Evolutionary conservation across 805 yeast species (phyloP).

Genomic region (Danielozyma ontarioensis): DNA sequence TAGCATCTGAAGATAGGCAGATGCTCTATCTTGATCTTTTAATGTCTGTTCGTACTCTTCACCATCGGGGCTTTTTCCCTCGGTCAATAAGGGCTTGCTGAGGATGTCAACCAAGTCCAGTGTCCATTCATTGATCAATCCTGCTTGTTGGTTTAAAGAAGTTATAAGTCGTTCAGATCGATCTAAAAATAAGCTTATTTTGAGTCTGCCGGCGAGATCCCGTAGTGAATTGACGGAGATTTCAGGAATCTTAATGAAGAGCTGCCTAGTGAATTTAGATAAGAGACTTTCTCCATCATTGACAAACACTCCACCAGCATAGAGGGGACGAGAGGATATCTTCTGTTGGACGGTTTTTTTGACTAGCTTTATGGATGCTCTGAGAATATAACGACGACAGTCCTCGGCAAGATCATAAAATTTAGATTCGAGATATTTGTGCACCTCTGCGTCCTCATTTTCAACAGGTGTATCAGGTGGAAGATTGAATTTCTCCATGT

Average conservation of each 20-base stretch:
- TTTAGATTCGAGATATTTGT: slow-evolving; percentile 43
- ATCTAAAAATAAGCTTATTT: slow-evolving; percentile 14
- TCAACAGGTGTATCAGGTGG: neutral
- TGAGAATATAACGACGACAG: slow-evolving; percentile 48
- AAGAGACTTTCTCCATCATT: slow-evolving; percentile 27
- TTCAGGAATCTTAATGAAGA: slow-evolving; percentile 25
- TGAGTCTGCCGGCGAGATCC: slow-evolving; percentile 14
- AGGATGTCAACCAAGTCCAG: slow-evolving; percentile 38
- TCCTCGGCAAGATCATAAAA: slow-evolving; percentile 59
- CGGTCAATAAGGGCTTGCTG: slow-evolving; percentile 42
- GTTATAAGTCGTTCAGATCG: slow-evolving; percentile 13
- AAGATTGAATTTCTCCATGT: neutral
- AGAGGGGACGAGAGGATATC: slow-evolving; percentile 17
- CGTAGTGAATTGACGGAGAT: slow-evolving; percentile 13
- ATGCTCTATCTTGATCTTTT: slow-evolving; percentile 68
- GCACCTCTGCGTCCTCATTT: slow-evolving; percentile 14
- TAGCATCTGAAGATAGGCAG: slow-evolving; percentile 51
- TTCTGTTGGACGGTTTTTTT: slow-evolving; percentile 17
- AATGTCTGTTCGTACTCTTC: slow-evolving; percentile 76
- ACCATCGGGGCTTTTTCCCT: slow-evolving; percentile 54
- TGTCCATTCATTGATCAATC: slow-evolving; percentile 48
- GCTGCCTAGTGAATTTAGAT: slow-evolving; percentile 30
- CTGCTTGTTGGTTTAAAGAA: slow-evolving; percentile 49
- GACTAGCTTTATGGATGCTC: slow-evolving; percentile 36
- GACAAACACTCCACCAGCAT: slow-evolving; percentile 6